Base-by-base conservation (phyloP, 768 basidiomycete species). In the Dentipellis sp. region DNA sequence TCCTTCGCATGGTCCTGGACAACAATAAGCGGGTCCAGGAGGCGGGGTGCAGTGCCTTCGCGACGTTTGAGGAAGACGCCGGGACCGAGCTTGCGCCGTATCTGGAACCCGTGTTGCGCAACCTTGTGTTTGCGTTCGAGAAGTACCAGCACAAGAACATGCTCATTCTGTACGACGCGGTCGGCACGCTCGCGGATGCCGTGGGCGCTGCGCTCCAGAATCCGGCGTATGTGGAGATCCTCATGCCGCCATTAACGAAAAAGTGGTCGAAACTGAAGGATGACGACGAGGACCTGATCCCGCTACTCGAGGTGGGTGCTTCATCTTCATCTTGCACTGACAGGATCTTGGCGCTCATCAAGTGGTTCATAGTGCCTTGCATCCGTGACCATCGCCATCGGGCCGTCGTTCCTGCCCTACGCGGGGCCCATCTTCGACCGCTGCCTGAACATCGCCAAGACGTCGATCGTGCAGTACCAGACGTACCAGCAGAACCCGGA, bases 131-230 rank as follows among this genome's bases (percentile, higher is more conserved):
- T 60, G 97, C 97, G 1, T 99, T 98, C 71, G 83, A 90, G 56
- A 97, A 97, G 72, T 99, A 99, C 71, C 97, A 99, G 67, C 94
- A 97, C 72, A 98, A 98, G 79, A 99, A 99, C 68, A 86, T 98
- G 81, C 80, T 99, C 62, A 99, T 98, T 58, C 74, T 99, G 35
- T 98, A 98, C 66, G 97, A 99, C 65, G 97, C 97, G n/a, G 88
- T 99, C 48, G 97, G 97, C 7, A 99, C 97, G 0, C 77, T 99
- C 38, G 97, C 97, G 7, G 97, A 99, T 66, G 93, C 94, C 4
- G 97, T 99, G 46, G 94, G 94, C 3, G 68, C 84, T 39, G 89
- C 92, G 5, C 72, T 99, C 59, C 84, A 88, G 65, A 91, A 94
- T 67, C 80, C 91, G 8, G 73, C 81, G 9, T 94, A 89, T 67